Evolutionary conservation across 2,329 filamentous ascomycete genomes (phyloP), one percentile per base, ranked within the genome.

Genomic region (Phialocephala sp.): DNA sequence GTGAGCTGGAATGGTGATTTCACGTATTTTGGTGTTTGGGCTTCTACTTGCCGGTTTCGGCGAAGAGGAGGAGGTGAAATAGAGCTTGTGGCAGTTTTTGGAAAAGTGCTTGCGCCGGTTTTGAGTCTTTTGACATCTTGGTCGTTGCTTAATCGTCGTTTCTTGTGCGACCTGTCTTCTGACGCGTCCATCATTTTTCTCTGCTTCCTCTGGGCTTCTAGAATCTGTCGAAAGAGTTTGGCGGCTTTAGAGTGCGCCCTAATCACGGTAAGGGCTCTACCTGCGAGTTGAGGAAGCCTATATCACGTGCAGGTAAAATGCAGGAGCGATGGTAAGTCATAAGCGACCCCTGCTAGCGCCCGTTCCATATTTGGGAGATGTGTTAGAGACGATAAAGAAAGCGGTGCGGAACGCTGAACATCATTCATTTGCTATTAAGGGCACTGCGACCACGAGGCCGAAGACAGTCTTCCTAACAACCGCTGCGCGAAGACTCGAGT

Each of bases 1-100:
- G 85, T 89, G 15, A 90, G 81, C 66, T 86, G 83, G 50, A 89
- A 80, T 1, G 87, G 87, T 8, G 88, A 90, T 8, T 69, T 66
- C 22, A 76, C 55, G 15, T 71, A 32, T 22, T 65, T 66, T n/a
- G 70, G 59, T 50, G 15, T 27, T 24, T 63, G 4, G 12, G 12
- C 27, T 18, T 60, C 54, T 12, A 54, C 12, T 35, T 54, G 35
- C 32, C 50, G 2, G n/a, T 37, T 57, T 60, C 70, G 67, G 41
- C 67, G 66, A 22, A 70, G 62, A n/a, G 72, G 71, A 64, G 75
- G 75, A 11, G 75, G 74, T 12, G 75, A 76, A 43, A 76, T 71
- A 3, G 74, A 63, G 59, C 68, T 67, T 20, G 62, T 63, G 36
- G 72, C 43, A 56, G 70, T 71, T 37, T 61, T 69, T 35, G 64